A percentile compares a stretch with the other conserved stretches of the same genome.
These are phyloP conservation scores for Sarcocystis neurona DNA, from an alignment of 169 alveolate species.

Conservation along the genomic window DNA sequence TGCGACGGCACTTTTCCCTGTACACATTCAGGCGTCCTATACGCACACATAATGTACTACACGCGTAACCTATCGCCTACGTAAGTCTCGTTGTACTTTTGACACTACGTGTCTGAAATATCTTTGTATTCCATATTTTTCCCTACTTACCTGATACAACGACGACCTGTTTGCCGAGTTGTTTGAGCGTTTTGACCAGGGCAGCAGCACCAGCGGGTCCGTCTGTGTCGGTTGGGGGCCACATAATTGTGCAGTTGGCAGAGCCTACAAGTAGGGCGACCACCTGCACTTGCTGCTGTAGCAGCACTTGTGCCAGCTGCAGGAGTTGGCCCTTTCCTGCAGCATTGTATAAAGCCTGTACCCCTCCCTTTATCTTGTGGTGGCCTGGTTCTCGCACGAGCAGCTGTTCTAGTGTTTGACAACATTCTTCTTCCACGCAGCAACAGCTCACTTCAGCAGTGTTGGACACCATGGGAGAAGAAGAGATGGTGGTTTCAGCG, in stretches of 20 bases:
- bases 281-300: background rate
- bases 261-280: conserved; percentile 38
- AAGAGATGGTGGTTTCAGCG: too few species aligned
- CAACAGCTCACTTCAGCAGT: too few species aligned
- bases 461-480: too few species aligned
- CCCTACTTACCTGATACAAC: conserved; percentile 29
- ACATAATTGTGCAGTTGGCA: conserved; percentile 12
- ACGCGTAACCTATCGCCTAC: too few species aligned
- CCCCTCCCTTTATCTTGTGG: conserved; percentile 19
- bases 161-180: background rate
- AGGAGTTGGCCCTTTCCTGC: conserved; percentile 13
- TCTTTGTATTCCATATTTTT: too few species aligned
- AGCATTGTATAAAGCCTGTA: background rate
- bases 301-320: background rate
- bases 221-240: conserved; percentile 51
- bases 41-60: too few species aligned
- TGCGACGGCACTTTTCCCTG: too few species aligned
- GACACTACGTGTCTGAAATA: too few species aligned
- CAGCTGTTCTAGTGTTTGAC: conserved; percentile 1
- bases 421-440: background rate
- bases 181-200: background rate
- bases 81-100: too few species aligned
- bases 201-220: conserved; percentile 45
- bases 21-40: too few species aligned
- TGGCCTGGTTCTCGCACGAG: background rate